Conservation (phyloP, 768 basidiomycete species). For the Suillus americanus region DNA sequence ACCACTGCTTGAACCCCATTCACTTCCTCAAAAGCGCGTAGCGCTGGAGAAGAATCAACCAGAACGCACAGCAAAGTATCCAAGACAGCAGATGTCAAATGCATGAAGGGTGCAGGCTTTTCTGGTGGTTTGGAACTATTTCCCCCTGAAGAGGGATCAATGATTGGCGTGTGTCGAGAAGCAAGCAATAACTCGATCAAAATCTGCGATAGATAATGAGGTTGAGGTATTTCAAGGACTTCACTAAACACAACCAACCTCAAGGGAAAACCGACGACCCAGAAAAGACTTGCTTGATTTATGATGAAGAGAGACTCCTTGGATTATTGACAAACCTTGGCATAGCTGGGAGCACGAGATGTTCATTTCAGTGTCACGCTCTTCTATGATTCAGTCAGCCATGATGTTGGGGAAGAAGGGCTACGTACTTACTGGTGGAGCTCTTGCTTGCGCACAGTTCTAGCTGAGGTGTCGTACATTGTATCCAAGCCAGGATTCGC, state of each 20-base stretch:
- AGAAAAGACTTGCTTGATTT: slow-evolving; percentile 64
- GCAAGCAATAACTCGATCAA: slow-evolving; percentile 69
- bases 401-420: background rate
- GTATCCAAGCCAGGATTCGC: slow-evolving; percentile 64
- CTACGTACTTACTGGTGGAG: slow-evolving; percentile 38
- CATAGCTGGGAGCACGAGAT: slow-evolving; percentile 52
- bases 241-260: slow-evolving; percentile 44
- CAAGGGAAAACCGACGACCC: slow-evolving; percentile 63
- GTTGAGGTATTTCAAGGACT: background rate
- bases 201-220: slow-evolving; percentile 44
- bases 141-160: slow-evolving; percentile 15
- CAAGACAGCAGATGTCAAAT: slow-evolving; percentile 72
- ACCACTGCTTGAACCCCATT: slow-evolving; percentile 81
- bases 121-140: slow-evolving; percentile 21
- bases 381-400: slow-evolving; percentile 28
- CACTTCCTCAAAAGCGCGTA: slow-evolving; percentile 76
- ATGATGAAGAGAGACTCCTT: slow-evolving; percentile 76
- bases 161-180: slow-evolving; percentile 58
- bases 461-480: slow-evolving; percentile 46
- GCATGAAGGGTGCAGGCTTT: slow-evolving; percentile 24
- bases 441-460: slow-evolving; percentile 50
- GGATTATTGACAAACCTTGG: slow-evolving; percentile 66
- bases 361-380: slow-evolving; percentile 47
- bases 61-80: slow-evolving; percentile 86
- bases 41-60: slow-evolving; percentile 77